These are phyloP conservation scores for Thinopyrum elongatum DNA, from an alignment of 176 grass and related monocot genomes.

Conservation along the genomic window DNA sequence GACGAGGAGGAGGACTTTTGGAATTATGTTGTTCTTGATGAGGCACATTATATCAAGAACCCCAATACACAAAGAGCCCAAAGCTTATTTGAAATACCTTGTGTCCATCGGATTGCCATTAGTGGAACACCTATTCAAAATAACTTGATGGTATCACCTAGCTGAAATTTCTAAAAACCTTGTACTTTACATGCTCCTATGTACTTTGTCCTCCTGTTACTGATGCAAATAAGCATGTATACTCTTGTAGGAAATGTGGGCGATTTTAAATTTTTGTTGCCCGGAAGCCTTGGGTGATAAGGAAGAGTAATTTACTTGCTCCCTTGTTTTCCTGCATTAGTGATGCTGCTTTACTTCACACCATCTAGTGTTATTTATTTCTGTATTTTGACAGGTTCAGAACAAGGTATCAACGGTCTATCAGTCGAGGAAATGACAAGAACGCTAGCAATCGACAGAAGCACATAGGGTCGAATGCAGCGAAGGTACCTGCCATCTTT, in stretches of 20 bases:
- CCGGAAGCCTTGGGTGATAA: constrained; percentile 78
- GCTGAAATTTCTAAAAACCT: constrained; percentile 5
- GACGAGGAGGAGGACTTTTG: constrained; percentile 51
- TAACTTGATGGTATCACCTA: constrained; percentile 65
- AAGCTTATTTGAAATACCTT: constrained; percentile 80
- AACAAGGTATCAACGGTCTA: constrained; percentile 64
- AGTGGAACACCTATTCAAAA: constrained; percentile 96
- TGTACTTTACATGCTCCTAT: not conserved
- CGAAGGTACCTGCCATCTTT: constrained; percentile 49
- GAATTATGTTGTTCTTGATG: constrained; percentile 89
- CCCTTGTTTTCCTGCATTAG: constrained; percentile 24
- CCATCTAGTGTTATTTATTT: constrained; percentile 29
- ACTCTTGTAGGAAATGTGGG: constrained; percentile 84
- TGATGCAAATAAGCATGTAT: constrained; percentile 17
- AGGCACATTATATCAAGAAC: constrained; percentile 93
- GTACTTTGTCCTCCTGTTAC: not conserved
- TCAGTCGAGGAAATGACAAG: constrained; percentile 83
- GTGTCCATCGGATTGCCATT: constrained; percentile 72
- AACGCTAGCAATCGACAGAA: constrained; percentile 64
- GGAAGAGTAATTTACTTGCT: constrained; percentile 51
- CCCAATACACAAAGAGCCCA: constrained; percentile 64
- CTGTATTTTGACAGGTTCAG: constrained; percentile 60
- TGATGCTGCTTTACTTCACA: not conserved
- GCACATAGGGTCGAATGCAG: constrained; percentile 64
- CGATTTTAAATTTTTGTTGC: constrained; percentile 88